Percentiles rank a stretch among this genome's conserved stretches.
Conservation (phyloP, 192 early-diverging fungal genomes). For the Coemansia sp. region DNA sequence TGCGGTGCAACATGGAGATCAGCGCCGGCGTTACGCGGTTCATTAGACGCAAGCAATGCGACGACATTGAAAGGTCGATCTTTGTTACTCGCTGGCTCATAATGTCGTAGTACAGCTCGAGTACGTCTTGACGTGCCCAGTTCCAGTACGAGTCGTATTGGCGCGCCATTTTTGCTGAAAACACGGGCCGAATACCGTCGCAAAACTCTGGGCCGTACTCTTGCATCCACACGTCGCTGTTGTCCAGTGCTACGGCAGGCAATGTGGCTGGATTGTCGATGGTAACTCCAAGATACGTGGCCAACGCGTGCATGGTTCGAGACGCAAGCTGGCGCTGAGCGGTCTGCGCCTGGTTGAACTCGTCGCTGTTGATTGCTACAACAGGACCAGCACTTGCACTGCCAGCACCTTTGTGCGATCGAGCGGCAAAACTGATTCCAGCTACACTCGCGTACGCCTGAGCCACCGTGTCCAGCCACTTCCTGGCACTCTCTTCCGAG, state of each 20-base stretch:
- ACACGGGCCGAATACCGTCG: conserved; percentile 78
- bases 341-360: conserved; percentile 76
- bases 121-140: conserved; percentile 66
- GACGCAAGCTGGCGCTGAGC: conserved; percentile 69
- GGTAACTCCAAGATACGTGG: conserved; percentile 71
- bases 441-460: conserved; percentile 68
- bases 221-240: conserved; percentile 57
- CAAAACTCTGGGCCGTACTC: conserved; percentile 86
- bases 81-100: conserved; percentile 73
- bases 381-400: conserved; percentile 53
- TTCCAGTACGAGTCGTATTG: conserved; percentile 95
- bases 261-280: conserved; percentile 52
- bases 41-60: conserved; percentile 79
- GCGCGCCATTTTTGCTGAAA: conserved; percentile 75
- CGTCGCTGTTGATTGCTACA: conserved; percentile 82
- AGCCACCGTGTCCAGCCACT: conserved; percentile 76
- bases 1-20: conserved; percentile 75
- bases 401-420: conserved; percentile 15
- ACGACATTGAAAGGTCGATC: conserved; percentile 81
- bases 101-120: conserved; percentile 72
- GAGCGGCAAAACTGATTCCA: conserved; percentile 52
- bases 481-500: conserved; percentile 70
- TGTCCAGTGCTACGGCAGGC: neutral
- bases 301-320: conserved; percentile 75
- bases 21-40: conserved; percentile 76